phyloP scores from a whole-genome alignment of 768 basidiomycete species.

The Ramaria sp. region DNA sequence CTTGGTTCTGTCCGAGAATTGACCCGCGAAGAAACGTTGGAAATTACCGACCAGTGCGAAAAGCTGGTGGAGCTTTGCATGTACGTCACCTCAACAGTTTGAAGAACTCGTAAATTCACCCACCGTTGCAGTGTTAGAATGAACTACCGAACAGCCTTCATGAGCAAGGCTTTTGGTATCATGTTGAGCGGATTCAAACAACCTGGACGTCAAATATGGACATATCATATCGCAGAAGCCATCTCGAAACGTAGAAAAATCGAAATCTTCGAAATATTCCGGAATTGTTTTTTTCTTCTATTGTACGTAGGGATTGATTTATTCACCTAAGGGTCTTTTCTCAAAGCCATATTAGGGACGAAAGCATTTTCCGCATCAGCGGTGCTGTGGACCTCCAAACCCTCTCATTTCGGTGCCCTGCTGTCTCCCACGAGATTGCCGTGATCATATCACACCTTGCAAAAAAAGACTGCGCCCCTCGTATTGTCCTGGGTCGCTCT shows the following conservation, averaged over 20 bases:
- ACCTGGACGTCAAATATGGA: not conserved
- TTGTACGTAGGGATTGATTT: not conserved
- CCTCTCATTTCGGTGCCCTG: not conserved
- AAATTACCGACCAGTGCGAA: not conserved
- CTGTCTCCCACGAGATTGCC: not conserved
- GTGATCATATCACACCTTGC: not conserved
- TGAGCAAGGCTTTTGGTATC: not conserved
- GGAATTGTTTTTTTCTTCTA: not conserved
- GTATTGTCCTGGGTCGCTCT: not conserved
- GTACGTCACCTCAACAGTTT: not conserved
- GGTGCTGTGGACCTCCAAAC: not conserved
- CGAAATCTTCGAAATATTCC: not conserved
- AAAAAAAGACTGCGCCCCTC: not conserved
- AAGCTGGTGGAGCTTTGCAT: not conserved
- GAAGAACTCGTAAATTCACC: not conserved
- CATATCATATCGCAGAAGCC: constrained; percentile 1
- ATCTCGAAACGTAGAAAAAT: not conserved
- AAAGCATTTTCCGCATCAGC: not conserved
- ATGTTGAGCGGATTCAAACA: not conserved
- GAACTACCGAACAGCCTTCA: not conserved
- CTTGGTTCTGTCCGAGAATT: not conserved
- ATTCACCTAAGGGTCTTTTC: not conserved
- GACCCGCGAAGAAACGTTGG: not conserved
- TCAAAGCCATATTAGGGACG: not conserved
- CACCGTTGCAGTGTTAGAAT: not conserved